These are phyloP conservation scores for Alternaria brassicae DNA, from an alignment of 2,329 filamentous ascomycete species.

Conservation along the genomic window DNA sequence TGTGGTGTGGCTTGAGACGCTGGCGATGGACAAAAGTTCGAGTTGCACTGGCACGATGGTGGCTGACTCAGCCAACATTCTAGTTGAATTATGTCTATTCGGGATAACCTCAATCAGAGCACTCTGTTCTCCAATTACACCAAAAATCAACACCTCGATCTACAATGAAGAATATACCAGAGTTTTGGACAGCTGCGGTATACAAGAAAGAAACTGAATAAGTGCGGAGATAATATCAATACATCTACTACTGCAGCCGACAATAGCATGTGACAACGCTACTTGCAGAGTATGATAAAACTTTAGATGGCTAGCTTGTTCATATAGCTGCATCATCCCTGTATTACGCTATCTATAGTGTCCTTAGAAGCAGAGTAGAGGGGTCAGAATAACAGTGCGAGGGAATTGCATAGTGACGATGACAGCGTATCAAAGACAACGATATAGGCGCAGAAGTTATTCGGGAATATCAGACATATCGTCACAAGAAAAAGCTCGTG, in stretches of 20 bases:
- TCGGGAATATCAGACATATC: neutral
- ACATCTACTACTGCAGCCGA: no score
- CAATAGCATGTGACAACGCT: no score
- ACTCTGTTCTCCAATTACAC: neutral
- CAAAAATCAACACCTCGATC: neutral
- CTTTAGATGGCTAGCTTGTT: no score
- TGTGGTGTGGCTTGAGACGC: slow-evolving; percentile 5
- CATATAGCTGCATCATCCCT: no score
- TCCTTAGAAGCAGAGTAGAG: no score
- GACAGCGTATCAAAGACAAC: neutral
- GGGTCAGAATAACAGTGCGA: no score
- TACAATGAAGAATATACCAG: neutral
- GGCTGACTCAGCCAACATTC: slow-evolving; percentile 18
- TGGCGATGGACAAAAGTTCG: slow-evolving; percentile 18
- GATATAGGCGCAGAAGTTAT: neutral
- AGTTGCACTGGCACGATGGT: slow-evolving; percentile 4
- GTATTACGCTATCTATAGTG: no score
- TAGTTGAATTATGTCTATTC: neutral
- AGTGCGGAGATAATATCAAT: no score
- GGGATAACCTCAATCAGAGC: neutral
- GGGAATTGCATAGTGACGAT: no score
- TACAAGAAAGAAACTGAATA: no score
- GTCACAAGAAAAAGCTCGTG: neutral
- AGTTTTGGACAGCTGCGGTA: neutral
- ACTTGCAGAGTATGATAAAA: neutral